Evolutionary conservation across 73 alveolate species (phyloP), one percentile per base, ranked within the genome.

Genomic region (Stentor coeruleus): DNA sequence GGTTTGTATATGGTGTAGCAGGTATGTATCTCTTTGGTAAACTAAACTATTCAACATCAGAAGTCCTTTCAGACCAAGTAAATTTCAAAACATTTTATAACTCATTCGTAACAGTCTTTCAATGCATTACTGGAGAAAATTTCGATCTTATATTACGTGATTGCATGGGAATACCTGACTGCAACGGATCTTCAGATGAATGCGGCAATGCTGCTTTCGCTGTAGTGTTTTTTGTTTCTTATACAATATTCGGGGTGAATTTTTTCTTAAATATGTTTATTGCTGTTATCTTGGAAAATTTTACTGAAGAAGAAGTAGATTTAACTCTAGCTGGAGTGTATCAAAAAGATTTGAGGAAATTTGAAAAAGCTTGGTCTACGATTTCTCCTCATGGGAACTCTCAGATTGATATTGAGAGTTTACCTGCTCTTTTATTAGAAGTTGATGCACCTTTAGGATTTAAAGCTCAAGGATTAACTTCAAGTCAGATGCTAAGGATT

Each of bases 401-500:
- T 37, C 83, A 42, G 33, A 82, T 87, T 86, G 74, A 41, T 26
- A 81, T 91, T 14, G 35, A 74, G 30, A 15, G 40, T 33, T 60
- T 90, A 74, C 90, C 95, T 2, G 15, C 55, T 2, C 83, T 90
- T 58, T 40, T 90, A 3, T 11, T 36, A 39, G 38, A 81, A 11
- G 85, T 90, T 0, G 88, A 90, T 4, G 89, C 93, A 2, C 95
- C 95, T 15, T 79, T 90, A 2, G 95, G 95, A 6, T 90, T 81
- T 72, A 83, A 87, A 36, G 95, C 83, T n/a, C 41, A 35, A 4
- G 81, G 74, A 38, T 79, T 90, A 2, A 85, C 82, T 31, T 39
- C 83, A 3, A 30, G 87, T 3, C 55, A 86, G 82, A 72, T 90
- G 39, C 58, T 74, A 38, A 82, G 84, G 58, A 82, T 90, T 3